Conservation (phyloP, 2,329 filamentous ascomycete genomes). For the Microsporum audouinii region DNA sequence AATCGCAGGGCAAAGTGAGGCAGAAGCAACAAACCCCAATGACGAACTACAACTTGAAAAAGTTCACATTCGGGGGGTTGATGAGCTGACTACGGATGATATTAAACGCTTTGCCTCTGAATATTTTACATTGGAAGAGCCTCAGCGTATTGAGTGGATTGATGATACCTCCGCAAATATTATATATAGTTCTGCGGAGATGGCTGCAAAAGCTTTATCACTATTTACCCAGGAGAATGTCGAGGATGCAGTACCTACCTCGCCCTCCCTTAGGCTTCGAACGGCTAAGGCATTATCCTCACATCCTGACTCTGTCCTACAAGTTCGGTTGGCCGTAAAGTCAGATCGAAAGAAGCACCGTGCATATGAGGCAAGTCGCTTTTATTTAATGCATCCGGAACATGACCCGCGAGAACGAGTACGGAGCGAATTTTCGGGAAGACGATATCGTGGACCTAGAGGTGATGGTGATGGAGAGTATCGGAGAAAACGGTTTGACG, state of each 20-base stretch:
- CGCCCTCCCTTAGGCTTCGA: slow-evolving; percentile 52
- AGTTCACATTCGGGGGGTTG: slow-evolving; percentile 73
- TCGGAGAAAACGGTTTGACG: slow-evolving; percentile 48
- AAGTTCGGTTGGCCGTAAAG: slow-evolving; percentile 60
- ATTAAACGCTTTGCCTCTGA: slow-evolving; percentile 63
- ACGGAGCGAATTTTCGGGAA: slow-evolving; percentile 42
- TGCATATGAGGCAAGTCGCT: slow-evolving; percentile 70
- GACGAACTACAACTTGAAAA: slow-evolving; percentile 43
- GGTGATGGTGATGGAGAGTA: slow-evolving; percentile 34
- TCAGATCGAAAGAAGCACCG: slow-evolving; percentile 70
- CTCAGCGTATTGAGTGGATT: slow-evolving; percentile 76
- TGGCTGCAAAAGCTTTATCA: slow-evolving; percentile 44
- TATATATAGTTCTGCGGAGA: slow-evolving; percentile 51
- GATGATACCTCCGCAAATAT: slow-evolving; percentile 86
- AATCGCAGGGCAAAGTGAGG: background rate
- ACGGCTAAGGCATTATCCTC: slow-evolving; percentile 57
- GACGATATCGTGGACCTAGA: slow-evolving; percentile 28
- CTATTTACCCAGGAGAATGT: slow-evolving; percentile 34
- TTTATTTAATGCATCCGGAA: slow-evolving; percentile 85
- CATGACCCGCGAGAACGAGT: slow-evolving; percentile 68
- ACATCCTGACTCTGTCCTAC: slow-evolving; percentile 57
- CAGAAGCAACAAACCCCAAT: background rate
- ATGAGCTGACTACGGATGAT: slow-evolving; percentile 67
- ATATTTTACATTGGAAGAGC: slow-evolving; percentile 47
- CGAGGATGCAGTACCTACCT: slow-evolving; percentile 29